Evolutionary conservation across 2,329 filamentous ascomycete species (phyloP).

Genomic region (Magnaporthiopsis incrustans): DNA sequence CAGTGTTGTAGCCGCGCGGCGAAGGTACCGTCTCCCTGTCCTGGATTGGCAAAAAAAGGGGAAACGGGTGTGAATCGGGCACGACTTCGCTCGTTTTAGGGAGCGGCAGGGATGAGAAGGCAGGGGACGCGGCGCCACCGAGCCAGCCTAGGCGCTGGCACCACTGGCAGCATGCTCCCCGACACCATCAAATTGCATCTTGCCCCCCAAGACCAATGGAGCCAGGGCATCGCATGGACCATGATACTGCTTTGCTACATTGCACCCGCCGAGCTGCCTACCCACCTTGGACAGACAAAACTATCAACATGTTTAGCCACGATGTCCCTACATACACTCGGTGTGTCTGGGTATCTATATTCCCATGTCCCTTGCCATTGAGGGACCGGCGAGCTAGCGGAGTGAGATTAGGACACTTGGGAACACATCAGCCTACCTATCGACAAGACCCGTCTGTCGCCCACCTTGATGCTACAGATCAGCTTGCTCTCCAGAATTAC

Average conservation of each 20-base stretch:
- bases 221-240: neutral
- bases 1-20: neutral
- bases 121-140: neutral
- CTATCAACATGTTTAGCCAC: neutral
- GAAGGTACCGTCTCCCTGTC: neutral
- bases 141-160: neutral
- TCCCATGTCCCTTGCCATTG: neutral
- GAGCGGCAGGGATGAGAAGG: neutral
- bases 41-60: neutral
- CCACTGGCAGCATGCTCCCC: neutral
- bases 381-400: neutral
- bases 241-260: neutral
- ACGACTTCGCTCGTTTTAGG: neutral
- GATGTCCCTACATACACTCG: neutral
- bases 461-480: neutral
- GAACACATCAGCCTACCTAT: no score
- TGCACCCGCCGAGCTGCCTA: neutral
- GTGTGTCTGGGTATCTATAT: no score
- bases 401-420: no score
- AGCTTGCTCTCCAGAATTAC: neutral
- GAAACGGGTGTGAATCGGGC: neutral
- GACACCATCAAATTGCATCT: neutral
- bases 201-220: neutral
- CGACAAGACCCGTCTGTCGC: neutral
- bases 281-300: neutral